These are phyloP conservation scores for Aureobasidium sp. DNA, from an alignment of 2,329 filamentous ascomycete genomes.

Conservation along the genomic window DNA sequence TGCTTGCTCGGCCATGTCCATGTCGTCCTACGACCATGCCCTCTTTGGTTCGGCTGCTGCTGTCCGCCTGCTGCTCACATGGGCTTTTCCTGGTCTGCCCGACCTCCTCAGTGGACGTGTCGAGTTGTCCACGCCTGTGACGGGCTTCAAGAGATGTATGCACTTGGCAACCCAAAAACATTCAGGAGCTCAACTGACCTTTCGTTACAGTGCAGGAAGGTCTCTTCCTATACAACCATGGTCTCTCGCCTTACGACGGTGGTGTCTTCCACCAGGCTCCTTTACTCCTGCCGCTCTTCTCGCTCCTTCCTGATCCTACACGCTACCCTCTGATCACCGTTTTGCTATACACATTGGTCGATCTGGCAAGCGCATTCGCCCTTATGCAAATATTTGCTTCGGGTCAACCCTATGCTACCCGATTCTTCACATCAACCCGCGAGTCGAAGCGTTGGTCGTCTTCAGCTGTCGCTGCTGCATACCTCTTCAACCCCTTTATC, in stretches of 20 bases:
- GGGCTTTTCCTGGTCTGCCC: constrained; percentile 73
- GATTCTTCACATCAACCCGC: constrained; percentile 70
- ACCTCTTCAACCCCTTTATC: constrained; percentile 91
- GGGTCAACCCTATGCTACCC: constrained; percentile 66
- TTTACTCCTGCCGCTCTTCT: constrained; percentile 83
- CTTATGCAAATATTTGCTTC: constrained; percentile 74
- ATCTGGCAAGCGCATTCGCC: constrained; percentile 74
- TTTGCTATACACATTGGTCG: constrained; percentile 71
- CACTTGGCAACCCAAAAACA: constrained; percentile 15
- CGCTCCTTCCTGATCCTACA: constrained; percentile 67
- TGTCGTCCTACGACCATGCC: constrained; percentile 23
- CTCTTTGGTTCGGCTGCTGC: constrained; percentile 71
- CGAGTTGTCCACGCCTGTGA: constrained; percentile 93
- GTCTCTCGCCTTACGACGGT: constrained; percentile 94
- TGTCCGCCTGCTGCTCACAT: constrained; percentile 72
- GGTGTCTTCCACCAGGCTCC: constrained; percentile 78
- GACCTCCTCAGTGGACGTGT: constrained; percentile 83
- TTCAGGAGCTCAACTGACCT: not conserved
- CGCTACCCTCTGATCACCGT: constrained; percentile 61
- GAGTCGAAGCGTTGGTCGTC: constrained; percentile 68
- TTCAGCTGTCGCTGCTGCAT: constrained; percentile 72
- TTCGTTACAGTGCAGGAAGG: constrained; percentile 72
- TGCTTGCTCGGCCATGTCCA: not conserved
- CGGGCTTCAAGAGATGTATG: constrained; percentile 94
- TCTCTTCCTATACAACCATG: constrained; percentile 89